Evolutionary conservation across 2,329 filamentous ascomycete species (phyloP).

Genomic region (Hypoxylon rubiginosum): DNA sequence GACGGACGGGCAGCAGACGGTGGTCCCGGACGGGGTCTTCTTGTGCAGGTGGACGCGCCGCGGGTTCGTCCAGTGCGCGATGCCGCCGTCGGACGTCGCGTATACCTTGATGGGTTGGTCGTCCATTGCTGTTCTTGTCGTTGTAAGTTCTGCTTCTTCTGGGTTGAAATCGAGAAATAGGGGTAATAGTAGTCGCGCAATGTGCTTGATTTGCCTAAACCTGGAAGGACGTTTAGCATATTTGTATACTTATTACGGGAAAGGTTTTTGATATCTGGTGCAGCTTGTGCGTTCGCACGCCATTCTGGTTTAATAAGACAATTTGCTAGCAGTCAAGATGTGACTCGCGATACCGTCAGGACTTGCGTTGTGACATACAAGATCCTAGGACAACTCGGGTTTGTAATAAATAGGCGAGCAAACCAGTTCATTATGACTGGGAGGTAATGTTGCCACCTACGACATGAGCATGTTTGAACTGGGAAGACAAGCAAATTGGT

Average conservation of each 20-base stretch:
- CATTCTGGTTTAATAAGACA: background rate
- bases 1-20: slow-evolving; percentile 18
- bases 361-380: background rate
- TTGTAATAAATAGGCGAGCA: too few relatives aligned
- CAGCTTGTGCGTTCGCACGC: background rate
- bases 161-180: background rate
- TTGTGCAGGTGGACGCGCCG: slow-evolving; percentile 25
- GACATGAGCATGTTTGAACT: background rate
- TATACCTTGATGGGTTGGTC: slow-evolving; percentile 23
- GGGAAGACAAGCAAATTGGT: background rate
- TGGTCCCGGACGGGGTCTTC: slow-evolving; percentile 3
- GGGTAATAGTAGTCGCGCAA: background rate
- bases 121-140: slow-evolving; percentile 1
- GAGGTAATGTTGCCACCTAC: background rate
- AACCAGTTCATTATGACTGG: too few relatives aligned
- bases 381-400: background rate
- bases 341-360: background rate
- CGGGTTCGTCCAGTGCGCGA: slow-evolving; percentile 20
- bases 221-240: background rate
- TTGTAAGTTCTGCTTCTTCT: background rate
- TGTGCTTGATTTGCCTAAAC: background rate
- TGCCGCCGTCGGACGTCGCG: slow-evolving; percentile 6
- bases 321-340: background rate
- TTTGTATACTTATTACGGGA: background rate
- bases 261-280: background rate